These are phyloP conservation scores for Microsporum ferrugineum DNA, from an alignment of 2,329 filamentous ascomycete genomes.

Conservation along the genomic window DNA sequence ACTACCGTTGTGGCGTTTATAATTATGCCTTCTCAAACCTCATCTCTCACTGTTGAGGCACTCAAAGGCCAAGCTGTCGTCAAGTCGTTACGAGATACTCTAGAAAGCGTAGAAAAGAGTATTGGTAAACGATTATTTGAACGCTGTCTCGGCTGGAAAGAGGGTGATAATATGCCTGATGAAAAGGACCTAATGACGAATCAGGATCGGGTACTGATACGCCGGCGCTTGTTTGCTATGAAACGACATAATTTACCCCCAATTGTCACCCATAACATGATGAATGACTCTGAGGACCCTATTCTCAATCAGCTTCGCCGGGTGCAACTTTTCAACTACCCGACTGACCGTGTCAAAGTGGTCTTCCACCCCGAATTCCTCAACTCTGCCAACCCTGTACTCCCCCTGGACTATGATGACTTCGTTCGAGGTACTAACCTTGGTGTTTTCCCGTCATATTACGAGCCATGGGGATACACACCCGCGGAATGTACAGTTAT, in stretches of 20 bases:
- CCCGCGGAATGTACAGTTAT: conserved; percentile 97
- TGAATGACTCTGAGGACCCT: conserved; percentile 84
- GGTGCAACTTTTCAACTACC: conserved; percentile 94
- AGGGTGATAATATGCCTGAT: conserved; percentile 84
- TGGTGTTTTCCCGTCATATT: conserved; percentile 94
- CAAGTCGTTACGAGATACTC: conserved; percentile 86
- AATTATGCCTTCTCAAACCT: conserved; percentile 96
- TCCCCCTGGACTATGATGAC: conserved; percentile 94
- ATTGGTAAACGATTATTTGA: conserved; percentile 93
- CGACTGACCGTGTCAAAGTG: conserved; percentile 88
- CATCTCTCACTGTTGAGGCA: conserved; percentile 86
- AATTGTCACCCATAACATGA: conserved; percentile 98
- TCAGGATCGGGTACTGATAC: conserved; percentile 84
- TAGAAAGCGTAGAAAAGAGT: conserved; percentile 82
- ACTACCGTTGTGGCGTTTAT: conserved; percentile 94
- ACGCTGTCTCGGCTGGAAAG: conserved; percentile 87
- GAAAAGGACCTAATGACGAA: conserved; percentile 91
- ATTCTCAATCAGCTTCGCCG: conserved; percentile 91
- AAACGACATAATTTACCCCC: conserved; percentile 82
- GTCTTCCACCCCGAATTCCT: conserved; percentile 97
- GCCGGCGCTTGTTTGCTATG: conserved; percentile 89
- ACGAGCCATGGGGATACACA: conserved; percentile 98
- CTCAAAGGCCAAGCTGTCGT: conserved; percentile 95
- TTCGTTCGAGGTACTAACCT: conserved; percentile 95
- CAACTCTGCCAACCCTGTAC: conserved; percentile 86